Percentiles rank a stretch among this genome's conserved stretches.
Conservation (phyloP, 345 rosid genomes). For the Gossypium longicalyx region DNA sequence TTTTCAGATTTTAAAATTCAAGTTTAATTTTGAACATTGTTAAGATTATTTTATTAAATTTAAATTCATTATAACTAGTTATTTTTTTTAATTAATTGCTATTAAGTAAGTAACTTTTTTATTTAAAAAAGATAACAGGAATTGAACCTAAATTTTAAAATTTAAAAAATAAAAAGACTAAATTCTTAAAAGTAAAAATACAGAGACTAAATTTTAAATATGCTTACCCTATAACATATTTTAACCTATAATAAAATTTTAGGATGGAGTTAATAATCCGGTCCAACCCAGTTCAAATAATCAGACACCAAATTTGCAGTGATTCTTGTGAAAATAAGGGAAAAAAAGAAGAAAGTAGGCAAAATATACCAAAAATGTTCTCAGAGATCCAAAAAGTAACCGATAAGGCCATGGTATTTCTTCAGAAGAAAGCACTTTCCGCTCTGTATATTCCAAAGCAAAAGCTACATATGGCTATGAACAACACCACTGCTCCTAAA, state of each 20-base stretch:
- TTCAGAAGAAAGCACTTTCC: conserved; percentile 15
- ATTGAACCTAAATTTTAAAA: too few species aligned
- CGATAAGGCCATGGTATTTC: conserved; percentile 37
- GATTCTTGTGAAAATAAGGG: not conserved
- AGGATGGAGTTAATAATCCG: not conserved
- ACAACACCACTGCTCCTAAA: conserved; percentile 34
- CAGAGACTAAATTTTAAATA: accelerated
- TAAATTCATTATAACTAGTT: too few species aligned
- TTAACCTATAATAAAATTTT: too few species aligned
- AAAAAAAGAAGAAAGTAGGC: not conserved
- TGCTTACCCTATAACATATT: too few species aligned
- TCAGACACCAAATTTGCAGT: not conserved
- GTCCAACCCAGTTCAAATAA: not conserved
- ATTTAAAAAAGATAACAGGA: accelerated
- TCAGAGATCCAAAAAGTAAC: conserved; percentile 42
- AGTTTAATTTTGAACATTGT: too few species aligned
- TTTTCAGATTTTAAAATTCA: too few species aligned
- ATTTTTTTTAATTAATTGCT: too few species aligned
- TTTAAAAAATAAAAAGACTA: accelerated
- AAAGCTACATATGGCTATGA: conserved; percentile 37
- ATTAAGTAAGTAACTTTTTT: too few species aligned
- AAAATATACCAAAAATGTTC: conserved; percentile 28
- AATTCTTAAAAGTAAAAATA: too few species aligned
- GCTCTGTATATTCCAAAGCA: conserved; percentile 25
- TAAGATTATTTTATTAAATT: too few species aligned